These are phyloP conservation scores for Hericium alpestre DNA, from an alignment of 768 basidiomycete species.

Conservation along the genomic window DNA sequence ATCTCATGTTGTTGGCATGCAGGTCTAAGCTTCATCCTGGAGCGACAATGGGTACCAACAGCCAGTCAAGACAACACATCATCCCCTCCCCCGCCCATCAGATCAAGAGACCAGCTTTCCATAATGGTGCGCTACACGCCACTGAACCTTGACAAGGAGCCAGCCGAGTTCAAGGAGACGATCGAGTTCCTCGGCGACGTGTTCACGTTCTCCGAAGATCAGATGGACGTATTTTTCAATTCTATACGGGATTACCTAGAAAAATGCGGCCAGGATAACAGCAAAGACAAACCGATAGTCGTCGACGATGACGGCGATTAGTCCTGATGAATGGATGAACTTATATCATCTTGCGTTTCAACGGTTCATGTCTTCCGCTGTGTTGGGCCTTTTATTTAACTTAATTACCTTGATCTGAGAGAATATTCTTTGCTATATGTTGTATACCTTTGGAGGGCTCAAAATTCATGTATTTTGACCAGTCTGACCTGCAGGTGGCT, in stretches of 20 bases:
- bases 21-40: slow-evolving; percentile 35
- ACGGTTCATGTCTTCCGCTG: too few species aligned
- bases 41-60: slow-evolving; percentile 9
- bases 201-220: slow-evolving; percentile 61
- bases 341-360: too few species aligned
- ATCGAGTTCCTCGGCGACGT: slow-evolving; percentile 51
- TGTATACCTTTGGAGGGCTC: too few species aligned
- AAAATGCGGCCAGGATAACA: slow-evolving; percentile 19
- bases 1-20: neutral
- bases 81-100: slow-evolving; percentile 19
- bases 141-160: slow-evolving; percentile 51
- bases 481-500: too few species aligned
- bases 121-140: slow-evolving; percentile 54
- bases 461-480: too few species aligned
- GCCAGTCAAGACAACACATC: slow-evolving; percentile 15
- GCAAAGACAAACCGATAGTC: slow-evolving; percentile 18
- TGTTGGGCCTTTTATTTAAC: too few species aligned
- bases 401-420: too few species aligned
- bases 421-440: too few species aligned
- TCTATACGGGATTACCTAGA: slow-evolving; percentile 44
- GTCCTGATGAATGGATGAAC: neutral
- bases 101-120: slow-evolving; percentile 28
- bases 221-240: slow-evolving; percentile 57
- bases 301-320: slow-evolving; percentile 2
- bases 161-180: slow-evolving; percentile 40